These are phyloP conservation scores for Cyberlindnera mrakii DNA, from an alignment of 805 yeast genomes.

Conservation along the genomic window DNA sequence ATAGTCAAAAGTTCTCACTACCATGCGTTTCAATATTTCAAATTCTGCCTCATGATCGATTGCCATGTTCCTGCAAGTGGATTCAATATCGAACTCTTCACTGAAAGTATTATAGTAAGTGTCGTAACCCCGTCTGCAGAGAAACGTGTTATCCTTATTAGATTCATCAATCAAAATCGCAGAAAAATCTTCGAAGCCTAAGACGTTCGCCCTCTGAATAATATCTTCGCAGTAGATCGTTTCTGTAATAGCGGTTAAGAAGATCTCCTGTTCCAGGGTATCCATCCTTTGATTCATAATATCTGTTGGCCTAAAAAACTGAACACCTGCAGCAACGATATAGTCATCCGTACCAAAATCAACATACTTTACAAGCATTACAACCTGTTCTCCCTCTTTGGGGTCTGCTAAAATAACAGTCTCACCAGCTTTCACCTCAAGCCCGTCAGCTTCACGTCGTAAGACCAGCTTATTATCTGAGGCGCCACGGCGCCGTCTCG, in stretches of 20 bases:
- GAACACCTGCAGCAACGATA: slow-evolving; percentile 42
- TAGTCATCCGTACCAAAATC: slow-evolving; percentile 42
- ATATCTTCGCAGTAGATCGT: slow-evolving; percentile 39
- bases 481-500: slow-evolving; percentile 9
- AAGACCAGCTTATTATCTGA: slow-evolving; percentile 18
- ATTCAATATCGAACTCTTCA: slow-evolving; percentile 17
- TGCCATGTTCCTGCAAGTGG: slow-evolving; percentile 13
- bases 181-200: slow-evolving; percentile 31
- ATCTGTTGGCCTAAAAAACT: slow-evolving; percentile 40
- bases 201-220: slow-evolving; percentile 37
- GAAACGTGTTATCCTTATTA: slow-evolving; percentile 25
- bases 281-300: slow-evolving; percentile 26
- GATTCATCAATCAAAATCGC: slow-evolving; percentile 32
- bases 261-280: slow-evolving; percentile 39
- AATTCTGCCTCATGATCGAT: slow-evolving; percentile 23
- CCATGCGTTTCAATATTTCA: slow-evolving; percentile 19
- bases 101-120: slow-evolving; percentile 24
- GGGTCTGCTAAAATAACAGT: slow-evolving; percentile 37
- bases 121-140: slow-evolving; percentile 29
- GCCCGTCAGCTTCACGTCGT: slow-evolving; percentile 38
- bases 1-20: slow-evolving; percentile 9
- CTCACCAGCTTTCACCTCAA: slow-evolving; percentile 49
- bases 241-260: slow-evolving; percentile 45
- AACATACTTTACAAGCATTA: slow-evolving; percentile 48
- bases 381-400: slow-evolving; percentile 28